Evolutionary conservation across 768 basidiomycete genomes (phyloP), one percentile per base, ranked within the genome.

Genomic region (Psilocybe cubensis): DNA sequence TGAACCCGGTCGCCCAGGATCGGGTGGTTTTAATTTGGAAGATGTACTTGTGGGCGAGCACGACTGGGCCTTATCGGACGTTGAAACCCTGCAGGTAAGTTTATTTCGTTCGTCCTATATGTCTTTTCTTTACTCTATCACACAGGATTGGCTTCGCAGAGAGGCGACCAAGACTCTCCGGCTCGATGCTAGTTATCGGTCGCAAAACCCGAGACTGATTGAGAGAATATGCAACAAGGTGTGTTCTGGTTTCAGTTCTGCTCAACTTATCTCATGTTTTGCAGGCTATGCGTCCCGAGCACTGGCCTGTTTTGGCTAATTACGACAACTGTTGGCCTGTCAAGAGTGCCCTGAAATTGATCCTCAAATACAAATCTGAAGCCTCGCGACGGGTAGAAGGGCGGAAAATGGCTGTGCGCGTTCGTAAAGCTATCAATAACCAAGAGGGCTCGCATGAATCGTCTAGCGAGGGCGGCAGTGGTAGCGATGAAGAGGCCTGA

Each of bases 241-340:
- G 14, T 38, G 35, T 38, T 17, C 35, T 38, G 4, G 12, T 38
- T 17, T 11, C 12, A 1, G n/a, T 14, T 11, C n/a, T 38, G n/a
- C 11, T 12, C 7, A 38, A 21, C 5, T 38, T 38, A 38, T 12
- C n/a, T 17, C 5, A 38, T n/a, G 4, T 18, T 14, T 2, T 29
- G 3, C 24, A 49, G 47, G 29, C 29, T 6, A 49, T 29, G 40
- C 47, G 9, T 6, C 31, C 24, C 17, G 38, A 56, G 24, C 33
- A 38, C 9, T 41, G 20, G 23, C 47, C 55, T 20, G 7, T 28
- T 6, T 41, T 56, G 27, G 33, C 44, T n/a, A 38, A 38, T 9
- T 56, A 56, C 40, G 18, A 56, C 23, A 31, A 50, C 9, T 56
- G 55, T 20, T 56, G 55, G 55, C 55, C 55, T 18, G 55, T 56